Percentiles rank a stretch among this genome's conserved stretches.
Evolutionary conservation across 1,139 yeast genomes (phyloP).

Genomic region (Pichia sp.): DNA sequence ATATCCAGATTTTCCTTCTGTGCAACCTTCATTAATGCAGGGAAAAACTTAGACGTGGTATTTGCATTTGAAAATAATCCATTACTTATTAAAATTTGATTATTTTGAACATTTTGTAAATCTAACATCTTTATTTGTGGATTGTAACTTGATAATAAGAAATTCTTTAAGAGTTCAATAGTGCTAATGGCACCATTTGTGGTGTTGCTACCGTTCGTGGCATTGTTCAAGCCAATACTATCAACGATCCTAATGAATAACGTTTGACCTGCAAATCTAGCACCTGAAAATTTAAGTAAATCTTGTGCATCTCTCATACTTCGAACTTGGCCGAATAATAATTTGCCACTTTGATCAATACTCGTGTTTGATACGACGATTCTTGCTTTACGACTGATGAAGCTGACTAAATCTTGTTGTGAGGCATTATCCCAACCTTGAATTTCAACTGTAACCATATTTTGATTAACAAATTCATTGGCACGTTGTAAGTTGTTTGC

Average conservation of each 20-base stretch:
- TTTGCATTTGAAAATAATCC: slow-evolving; percentile 65
- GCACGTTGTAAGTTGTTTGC: slow-evolving; percentile 22
- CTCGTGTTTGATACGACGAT: slow-evolving; percentile 49
- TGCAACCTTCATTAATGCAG: slow-evolving; percentile 89
- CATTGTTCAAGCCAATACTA: slow-evolving; percentile 20
- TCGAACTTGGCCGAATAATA: slow-evolving; percentile 54
- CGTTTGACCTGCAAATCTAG: slow-evolving; percentile 74
- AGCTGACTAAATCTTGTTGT: slow-evolving; percentile 63
- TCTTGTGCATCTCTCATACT: slow-evolving; percentile 55
- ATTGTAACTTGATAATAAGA: slow-evolving; percentile 67
- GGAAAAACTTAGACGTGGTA: slow-evolving; percentile 75
- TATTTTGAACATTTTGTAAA: slow-evolving; percentile 64
- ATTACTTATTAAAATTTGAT: slow-evolving; percentile 54
- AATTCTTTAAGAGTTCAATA: slow-evolving; percentile 58
- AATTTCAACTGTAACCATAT: slow-evolving; percentile 54
- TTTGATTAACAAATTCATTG: slow-evolving; percentile 37
- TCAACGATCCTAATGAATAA: slow-evolving; percentile 51
- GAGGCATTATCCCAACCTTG: slow-evolving; percentile 83
- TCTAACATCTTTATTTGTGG: slow-evolving; percentile 66
- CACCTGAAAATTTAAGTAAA: slow-evolving; percentile 66
- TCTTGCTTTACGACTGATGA: slow-evolving; percentile 66
- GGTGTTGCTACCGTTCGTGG: neutral
- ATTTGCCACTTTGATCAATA: slow-evolving; percentile 43
- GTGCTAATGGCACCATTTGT: slow-evolving; percentile 38
- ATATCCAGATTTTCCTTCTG: slow-evolving; percentile 51